Conservation (phyloP, 805 yeast genomes). For the Tetrapisispora arboricola region DNA sequence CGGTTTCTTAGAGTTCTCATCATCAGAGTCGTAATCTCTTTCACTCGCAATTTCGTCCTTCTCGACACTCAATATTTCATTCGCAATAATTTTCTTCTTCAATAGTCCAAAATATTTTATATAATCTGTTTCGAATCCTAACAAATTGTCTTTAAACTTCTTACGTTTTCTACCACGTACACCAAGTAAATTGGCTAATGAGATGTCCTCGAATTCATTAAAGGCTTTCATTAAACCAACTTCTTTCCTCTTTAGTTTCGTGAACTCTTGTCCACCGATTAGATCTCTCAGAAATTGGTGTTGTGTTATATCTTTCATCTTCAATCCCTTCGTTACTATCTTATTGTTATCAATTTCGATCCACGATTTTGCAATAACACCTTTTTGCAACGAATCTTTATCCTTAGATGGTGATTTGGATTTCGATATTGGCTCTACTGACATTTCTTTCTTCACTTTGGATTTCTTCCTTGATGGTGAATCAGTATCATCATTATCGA, state of each 20-base stretch:
- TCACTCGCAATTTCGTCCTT: not conserved
- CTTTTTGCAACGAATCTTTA: not conserved
- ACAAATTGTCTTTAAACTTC: constrained; percentile 23
- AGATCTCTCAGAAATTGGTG: constrained; percentile 17
- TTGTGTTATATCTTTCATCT: constrained; percentile 12
- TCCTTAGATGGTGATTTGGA: not conserved
- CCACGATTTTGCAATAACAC: not conserved
- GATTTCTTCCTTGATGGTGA: not conserved
- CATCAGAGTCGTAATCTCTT: not conserved
- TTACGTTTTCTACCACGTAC: constrained; percentile 29
- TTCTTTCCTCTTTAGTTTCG: constrained; percentile 18
- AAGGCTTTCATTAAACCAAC: constrained; percentile 26
- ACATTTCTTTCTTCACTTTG: not conserved
- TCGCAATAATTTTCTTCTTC: constrained; percentile 13
- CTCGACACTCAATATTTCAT: not conserved
- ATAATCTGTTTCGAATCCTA: constrained; percentile 29
- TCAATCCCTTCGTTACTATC: not conserved
- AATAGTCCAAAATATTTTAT: constrained; percentile 17
- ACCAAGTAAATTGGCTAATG: constrained; percentile 29
- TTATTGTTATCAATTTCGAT: constrained; percentile 1
- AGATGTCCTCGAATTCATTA: constrained; percentile 27
- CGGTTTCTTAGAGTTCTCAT: not conserved
- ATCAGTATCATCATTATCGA: not conserved
- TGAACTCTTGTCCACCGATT: constrained; percentile 14
- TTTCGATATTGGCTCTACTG: not conserved